These are phyloP conservation scores for Fusarium nisikadoi DNA, from an alignment of 2,329 filamentous ascomycete genomes.

Conservation along the genomic window DNA sequence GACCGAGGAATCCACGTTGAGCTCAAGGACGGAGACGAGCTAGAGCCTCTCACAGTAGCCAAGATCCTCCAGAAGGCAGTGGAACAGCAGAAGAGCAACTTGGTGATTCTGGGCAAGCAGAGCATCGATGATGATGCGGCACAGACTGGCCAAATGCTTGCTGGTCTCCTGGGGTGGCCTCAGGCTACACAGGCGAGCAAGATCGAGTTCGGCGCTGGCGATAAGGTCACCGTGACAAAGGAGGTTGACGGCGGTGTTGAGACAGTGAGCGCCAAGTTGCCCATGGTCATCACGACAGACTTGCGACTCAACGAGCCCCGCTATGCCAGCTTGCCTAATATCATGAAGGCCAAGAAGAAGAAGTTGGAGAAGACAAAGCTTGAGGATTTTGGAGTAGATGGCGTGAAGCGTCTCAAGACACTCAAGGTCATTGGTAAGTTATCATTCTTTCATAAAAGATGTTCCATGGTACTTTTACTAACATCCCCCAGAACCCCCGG, in stretches of 20 bases:
- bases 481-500: slow-evolving; percentile 74
- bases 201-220: slow-evolving; percentile 78
- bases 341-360: slow-evolving; percentile 99
- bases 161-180: slow-evolving; percentile 88
- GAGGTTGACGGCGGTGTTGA: slow-evolving; percentile 97
- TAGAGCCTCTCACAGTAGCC: slow-evolving; percentile 91
- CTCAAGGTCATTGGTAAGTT: slow-evolving; percentile 84
- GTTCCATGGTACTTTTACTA: neutral
- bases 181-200: slow-evolving; percentile 94
- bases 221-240: slow-evolving; percentile 79
- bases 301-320: slow-evolving; percentile 92
- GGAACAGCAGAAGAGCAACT: slow-evolving; percentile 85
- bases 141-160: slow-evolving; percentile 98
- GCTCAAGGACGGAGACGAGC: slow-evolving; percentile 75
- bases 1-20: slow-evolving; percentile 93
- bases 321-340: slow-evolving; percentile 95
- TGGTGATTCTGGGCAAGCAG: slow-evolving; percentile 96
- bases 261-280: slow-evolving; percentile 85
- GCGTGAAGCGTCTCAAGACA: slow-evolving; percentile 82
- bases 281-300: slow-evolving; percentile 95
- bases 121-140: slow-evolving; percentile 95
- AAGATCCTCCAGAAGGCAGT: slow-evolving; percentile 87
- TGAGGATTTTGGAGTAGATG: slow-evolving; percentile 82
- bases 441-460: neutral
- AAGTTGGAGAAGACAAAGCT: slow-evolving; percentile 91